Evolutionary conservation across 305 asterid genomes (phyloP).

Genomic region (Euphrasia arctica): DNA sequence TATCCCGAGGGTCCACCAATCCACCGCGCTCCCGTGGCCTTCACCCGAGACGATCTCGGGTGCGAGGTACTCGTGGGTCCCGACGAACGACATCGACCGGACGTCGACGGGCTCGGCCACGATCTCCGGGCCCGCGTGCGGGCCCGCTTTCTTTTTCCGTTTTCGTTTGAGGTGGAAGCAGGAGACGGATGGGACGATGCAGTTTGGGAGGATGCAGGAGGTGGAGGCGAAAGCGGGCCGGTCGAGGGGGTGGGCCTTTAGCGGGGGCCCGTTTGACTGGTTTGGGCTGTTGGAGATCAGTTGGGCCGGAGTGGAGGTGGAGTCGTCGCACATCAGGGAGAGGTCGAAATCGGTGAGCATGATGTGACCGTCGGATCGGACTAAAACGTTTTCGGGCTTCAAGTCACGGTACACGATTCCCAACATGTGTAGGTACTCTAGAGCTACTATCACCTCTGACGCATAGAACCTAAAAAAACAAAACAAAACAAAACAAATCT

Average conservation of each 20-base stretch:
- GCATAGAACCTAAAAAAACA: slow-evolving; percentile 53
- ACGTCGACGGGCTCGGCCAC: slow-evolving; percentile 85
- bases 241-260: slow-evolving; percentile 40
- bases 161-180: slow-evolving; percentile 68
- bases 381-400: slow-evolving; percentile 81
- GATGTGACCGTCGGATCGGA: slow-evolving; percentile 79
- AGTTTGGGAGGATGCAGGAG: slow-evolving; percentile 83
- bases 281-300: slow-evolving; percentile 40
- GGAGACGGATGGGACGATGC: slow-evolving; percentile 76
- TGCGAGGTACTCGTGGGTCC: slow-evolving; percentile 89
- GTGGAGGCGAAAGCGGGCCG: slow-evolving; percentile 60
- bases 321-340: slow-evolving; percentile 68
- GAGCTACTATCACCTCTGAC: slow-evolving; percentile 81
- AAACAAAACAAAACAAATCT: slow-evolving; percentile 7
- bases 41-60: slow-evolving; percentile 96
- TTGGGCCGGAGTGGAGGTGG: slow-evolving; percentile 80
- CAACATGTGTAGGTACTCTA: slow-evolving; percentile 88
- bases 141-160: slow-evolving; percentile 64
- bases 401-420: slow-evolving; percentile 87
- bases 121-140: slow-evolving; percentile 53
- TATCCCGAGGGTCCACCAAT: slow-evolving; percentile 91
- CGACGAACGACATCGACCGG: slow-evolving; percentile 86
- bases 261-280: slow-evolving; percentile 17
- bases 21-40: slow-evolving; percentile 93
- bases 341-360: slow-evolving; percentile 90